Evolutionary conservation across 306 rosid genomes (phyloP).

Genomic region (peach (Prunus persica)): Prunus_persica_NCBIv2 NC_034009.1:8815501-8816000

Average conservation of each 20-base stretch:
- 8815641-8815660: neutral
- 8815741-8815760: neutral
- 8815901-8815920: neutral
- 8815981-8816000: no score
- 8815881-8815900: neutral
- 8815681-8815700: neutral
- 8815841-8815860: neutral
- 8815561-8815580: slow-evolving; percentile 77
- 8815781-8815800: neutral
- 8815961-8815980: no score
- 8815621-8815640: slow-evolving; percentile 73
- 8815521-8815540: neutral
- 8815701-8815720: neutral
- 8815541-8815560: slow-evolving; percentile 50
- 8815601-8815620: slow-evolving; percentile 89
- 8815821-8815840: neutral
- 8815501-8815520: neutral
- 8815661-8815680: neutral
- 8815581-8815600: slow-evolving; percentile 60
- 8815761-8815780: neutral
- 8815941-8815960: neutral
- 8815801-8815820: neutral
- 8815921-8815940: no score
- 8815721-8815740: neutral
- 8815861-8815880: neutral